Conservation (phyloP, 768 basidiomycete genomes). For the Myochromella boudieri region DNA sequence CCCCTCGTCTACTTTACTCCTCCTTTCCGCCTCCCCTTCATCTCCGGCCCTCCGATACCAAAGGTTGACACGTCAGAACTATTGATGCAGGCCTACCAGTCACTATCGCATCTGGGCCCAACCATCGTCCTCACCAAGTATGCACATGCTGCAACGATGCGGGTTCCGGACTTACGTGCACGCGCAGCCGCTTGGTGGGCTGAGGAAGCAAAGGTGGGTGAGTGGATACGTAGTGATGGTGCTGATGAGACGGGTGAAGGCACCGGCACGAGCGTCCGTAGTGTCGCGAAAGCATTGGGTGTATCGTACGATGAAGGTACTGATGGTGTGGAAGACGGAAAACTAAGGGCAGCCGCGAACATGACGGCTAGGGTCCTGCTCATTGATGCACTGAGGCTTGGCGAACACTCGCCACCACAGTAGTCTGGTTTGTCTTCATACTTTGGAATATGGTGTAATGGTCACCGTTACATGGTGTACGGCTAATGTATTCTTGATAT, state of each 20-base stretch:
- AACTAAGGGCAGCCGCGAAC: conserved; percentile 31
- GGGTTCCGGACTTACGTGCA: conserved; percentile 45
- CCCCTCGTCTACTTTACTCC: conserved; percentile 44
- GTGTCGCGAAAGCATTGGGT: conserved; percentile 45
- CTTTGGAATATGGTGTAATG: no score
- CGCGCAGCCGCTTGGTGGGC: conserved; percentile 59
- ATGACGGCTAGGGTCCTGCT: conserved; percentile 29
- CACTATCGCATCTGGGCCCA: conserved; percentile 38
- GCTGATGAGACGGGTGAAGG: conserved; percentile 22
- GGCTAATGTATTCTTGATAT: no score
- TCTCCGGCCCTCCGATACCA: conserved; percentile 18
- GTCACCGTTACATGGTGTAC: no score
- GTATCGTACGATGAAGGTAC: conserved; percentile 35
- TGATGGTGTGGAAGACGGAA: conserved; percentile 26
- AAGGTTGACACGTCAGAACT: conserved; percentile 15
- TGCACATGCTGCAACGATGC: conserved; percentile 55
- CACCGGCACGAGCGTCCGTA: conserved; percentile 32
- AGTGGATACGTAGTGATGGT: conserved; percentile 46
- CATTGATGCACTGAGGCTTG: conserved; percentile 28
- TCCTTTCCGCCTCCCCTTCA: conserved; percentile 31
- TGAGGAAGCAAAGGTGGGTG: conserved; percentile 51
- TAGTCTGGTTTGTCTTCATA: no score
- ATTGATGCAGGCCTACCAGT: conserved; percentile 27
- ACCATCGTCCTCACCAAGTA: conserved; percentile 57
- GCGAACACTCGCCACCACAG: conserved; percentile 26